These are phyloP conservation scores for Eucalyptus marginata DNA, from an alignment of 345 rosid species.

Conservation along the genomic window DNA sequence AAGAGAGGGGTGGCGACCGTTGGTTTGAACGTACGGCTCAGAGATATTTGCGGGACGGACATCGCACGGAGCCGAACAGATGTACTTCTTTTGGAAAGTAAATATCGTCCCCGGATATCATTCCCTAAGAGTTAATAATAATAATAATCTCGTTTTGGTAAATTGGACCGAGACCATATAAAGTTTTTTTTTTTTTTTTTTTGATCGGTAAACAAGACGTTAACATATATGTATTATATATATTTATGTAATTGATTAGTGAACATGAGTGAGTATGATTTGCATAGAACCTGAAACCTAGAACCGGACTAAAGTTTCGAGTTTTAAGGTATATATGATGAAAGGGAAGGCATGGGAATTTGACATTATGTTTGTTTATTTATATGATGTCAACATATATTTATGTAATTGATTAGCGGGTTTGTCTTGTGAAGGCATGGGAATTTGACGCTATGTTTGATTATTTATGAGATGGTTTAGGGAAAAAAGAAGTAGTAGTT, in stretches of 20 bases:
- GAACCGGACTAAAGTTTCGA: fast-evolving
- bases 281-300: fast-evolving
- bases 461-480: no score
- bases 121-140: fast-evolving
- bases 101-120: neutral
- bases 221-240: neutral
- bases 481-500: no score
- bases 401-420: neutral
- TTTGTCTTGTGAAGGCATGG: neutral
- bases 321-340: no score
- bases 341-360: no score
- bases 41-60: neutral
- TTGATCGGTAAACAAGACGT: no score
- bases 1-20: neutral
- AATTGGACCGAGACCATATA: no score
- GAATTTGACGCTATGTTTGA: neutral
- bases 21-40: neutral
- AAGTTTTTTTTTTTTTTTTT: neutral
- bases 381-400: neutral
- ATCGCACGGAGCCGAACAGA: neutral
- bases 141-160: neutral
- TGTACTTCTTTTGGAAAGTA: neutral
- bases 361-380: no score
- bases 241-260: no score
- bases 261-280: no score